Evolutionary conservation across 441 rosid genomes (phyloP).

Genomic region (Adansonia grandidieri): DNA sequence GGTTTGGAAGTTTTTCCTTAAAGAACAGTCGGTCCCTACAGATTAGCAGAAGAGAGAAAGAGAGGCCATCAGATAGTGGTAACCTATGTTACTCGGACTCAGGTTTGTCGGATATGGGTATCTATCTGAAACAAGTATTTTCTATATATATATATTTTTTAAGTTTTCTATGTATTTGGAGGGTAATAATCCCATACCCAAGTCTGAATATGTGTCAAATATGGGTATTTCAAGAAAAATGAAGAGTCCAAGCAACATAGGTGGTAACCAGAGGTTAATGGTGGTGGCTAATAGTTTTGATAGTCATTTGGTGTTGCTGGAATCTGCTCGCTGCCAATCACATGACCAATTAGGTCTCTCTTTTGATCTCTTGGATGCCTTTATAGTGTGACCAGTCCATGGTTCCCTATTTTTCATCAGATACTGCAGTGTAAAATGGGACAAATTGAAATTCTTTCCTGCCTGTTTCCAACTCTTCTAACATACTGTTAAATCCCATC

Average conservation of each 20-base stretch:
- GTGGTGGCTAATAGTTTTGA: not conserved
- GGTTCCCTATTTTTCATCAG: not conserved
- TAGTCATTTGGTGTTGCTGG: not conserved
- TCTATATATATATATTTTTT: too few relatives aligned
- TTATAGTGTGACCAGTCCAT: not conserved
- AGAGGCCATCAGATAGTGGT: not conserved
- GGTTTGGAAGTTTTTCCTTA: not conserved
- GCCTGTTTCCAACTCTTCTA: not conserved
- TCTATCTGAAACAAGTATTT: too few relatives aligned
- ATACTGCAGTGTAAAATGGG: not conserved
- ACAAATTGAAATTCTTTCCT: conserved; percentile 16
- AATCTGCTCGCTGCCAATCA: not conserved
- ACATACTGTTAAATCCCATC: too few relatives aligned
- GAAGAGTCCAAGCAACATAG: too few relatives aligned
- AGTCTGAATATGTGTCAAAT: too few relatives aligned
- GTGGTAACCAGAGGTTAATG: not conserved
- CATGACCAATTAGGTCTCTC: not conserved
- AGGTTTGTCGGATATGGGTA: too few relatives aligned
- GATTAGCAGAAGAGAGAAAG: not conserved
- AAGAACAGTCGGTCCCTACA: not conserved
- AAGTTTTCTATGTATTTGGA: too few relatives aligned
- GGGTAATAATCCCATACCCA: too few relatives aligned
- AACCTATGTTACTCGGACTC: too few relatives aligned
- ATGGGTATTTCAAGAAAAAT: too few relatives aligned
- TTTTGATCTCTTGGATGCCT: not conserved